Conservation (phyloP, 495 filamentous ascomycete species). For the Trichoderma asperelloides region DNA sequence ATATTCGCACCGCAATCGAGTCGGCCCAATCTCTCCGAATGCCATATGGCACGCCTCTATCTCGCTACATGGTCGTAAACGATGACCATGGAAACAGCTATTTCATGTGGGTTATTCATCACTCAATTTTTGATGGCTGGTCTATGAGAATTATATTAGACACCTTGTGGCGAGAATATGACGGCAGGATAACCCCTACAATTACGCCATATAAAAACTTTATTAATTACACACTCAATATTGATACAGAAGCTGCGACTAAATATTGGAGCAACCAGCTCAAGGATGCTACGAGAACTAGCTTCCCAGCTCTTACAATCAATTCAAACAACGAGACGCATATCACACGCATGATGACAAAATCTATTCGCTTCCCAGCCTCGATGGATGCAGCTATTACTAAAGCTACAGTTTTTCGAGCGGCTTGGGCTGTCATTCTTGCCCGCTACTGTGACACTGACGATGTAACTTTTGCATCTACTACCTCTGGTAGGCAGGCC, state of each 20-base stretch:
- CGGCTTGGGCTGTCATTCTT: conserved; percentile 35
- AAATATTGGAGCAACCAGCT: background rate
- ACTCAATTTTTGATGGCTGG: conserved; percentile 34
- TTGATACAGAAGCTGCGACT: background rate
- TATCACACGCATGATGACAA: conserved; percentile 1
- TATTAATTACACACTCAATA: background rate
- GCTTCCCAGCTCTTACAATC: conserved; percentile 10
- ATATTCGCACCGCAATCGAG: background rate
- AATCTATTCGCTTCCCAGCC: conserved; percentile 6
- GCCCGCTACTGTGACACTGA: conserved; percentile 27
- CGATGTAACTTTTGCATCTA: conserved; percentile 39
- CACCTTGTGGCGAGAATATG: background rate
- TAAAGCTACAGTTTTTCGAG: conserved; percentile 37
- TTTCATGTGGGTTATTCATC: conserved; percentile 39
- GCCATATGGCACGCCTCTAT: conserved; percentile 14
- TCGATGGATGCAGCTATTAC: conserved; percentile 20
- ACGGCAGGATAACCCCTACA: conserved; percentile 8
- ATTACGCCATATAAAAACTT: background rate
- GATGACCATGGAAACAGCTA: conserved; percentile 37
- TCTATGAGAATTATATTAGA: conserved; percentile 15
- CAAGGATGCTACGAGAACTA: background rate
- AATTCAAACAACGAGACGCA: background rate
- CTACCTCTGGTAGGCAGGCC: conserved; percentile 39
- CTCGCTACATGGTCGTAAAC: conserved; percentile 22
- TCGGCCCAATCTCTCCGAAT: conserved; percentile 1